Evolutionary conservation across 306 rosid genomes (phyloP).

Genomic region (Quercus mongolica): DNA sequence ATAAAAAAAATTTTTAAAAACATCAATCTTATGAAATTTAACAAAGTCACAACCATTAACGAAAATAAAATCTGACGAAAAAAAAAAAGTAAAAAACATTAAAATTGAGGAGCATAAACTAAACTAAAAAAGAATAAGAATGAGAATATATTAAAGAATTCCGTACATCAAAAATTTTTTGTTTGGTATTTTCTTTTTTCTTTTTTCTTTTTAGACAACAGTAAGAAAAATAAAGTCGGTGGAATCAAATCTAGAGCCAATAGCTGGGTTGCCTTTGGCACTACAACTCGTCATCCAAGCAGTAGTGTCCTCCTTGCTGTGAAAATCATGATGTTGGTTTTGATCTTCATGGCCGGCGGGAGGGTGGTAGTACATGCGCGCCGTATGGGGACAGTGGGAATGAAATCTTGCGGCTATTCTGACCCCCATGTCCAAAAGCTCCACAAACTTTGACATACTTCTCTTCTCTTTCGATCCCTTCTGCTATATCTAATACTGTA

Average conservation of each 20-base stretch:
- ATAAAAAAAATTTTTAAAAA: too few species aligned
- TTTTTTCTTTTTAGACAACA: constrained; percentile 4
- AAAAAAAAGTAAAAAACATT: too few species aligned
- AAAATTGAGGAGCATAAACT: not conserved
- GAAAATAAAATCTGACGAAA: too few species aligned
- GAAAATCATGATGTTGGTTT: not conserved
- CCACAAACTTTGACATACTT: constrained; percentile 44
- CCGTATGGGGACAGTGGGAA: constrained; percentile 56
- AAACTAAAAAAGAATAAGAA: not conserved
- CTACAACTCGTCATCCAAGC: not conserved
- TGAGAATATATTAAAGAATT: not conserved
- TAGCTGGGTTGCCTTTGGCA: not conserved
- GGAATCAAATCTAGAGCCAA: constrained; percentile 3
- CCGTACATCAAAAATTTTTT: not conserved
- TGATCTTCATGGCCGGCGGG: constrained; percentile 28
- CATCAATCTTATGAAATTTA: too few species aligned
- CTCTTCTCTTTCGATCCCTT: not conserved
- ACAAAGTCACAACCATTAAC: too few species aligned
- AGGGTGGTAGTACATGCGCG: constrained; percentile 51
- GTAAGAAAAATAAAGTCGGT: constrained; percentile 22
- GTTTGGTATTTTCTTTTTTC: not conserved
- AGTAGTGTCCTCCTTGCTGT: not conserved
- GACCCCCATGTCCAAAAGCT: constrained; percentile 46
- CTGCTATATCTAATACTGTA: too few species aligned
- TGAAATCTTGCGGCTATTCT: constrained; percentile 60